Evolutionary conservation across 495 filamentous ascomycete species (phyloP).

Genomic region (Durotheca rogersii): DNA sequence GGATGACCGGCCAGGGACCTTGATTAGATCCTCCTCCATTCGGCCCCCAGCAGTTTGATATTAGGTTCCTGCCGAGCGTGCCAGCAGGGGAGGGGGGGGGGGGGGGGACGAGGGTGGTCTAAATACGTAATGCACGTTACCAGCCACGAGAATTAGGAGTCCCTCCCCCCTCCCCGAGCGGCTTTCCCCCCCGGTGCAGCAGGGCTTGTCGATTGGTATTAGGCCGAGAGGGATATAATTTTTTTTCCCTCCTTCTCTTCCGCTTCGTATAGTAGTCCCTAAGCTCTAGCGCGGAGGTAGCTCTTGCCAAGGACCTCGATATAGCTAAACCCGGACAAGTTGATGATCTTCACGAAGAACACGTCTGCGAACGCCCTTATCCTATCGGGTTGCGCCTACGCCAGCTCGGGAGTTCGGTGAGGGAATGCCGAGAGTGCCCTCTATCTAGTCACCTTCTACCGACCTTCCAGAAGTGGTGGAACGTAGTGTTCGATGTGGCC

Average conservation of each 20-base stretch:
- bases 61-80: constrained; percentile 16
- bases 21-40: constrained; percentile 25
- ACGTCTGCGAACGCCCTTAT: constrained; percentile 26
- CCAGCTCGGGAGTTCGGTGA: constrained; percentile 40
- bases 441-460: constrained; percentile 36
- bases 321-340: constrained; percentile 17
- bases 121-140: constrained; percentile 14
- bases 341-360: constrained; percentile 22
- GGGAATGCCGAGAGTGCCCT: constrained; percentile 33
- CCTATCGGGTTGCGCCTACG: constrained; percentile 26
- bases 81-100: constrained; percentile 3
- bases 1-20: constrained; percentile 24
- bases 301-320: constrained; percentile 25
- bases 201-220: constrained; percentile 22
- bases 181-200: constrained; percentile 17
- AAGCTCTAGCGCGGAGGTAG: constrained; percentile 26
- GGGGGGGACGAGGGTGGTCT: no score
- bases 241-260: constrained; percentile 25
- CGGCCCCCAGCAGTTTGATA: constrained; percentile 24
- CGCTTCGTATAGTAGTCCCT: no score
- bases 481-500: constrained; percentile 25
- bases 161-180: constrained; percentile 26
- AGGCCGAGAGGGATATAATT: constrained; percentile 24
- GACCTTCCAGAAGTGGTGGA: constrained; percentile 39
- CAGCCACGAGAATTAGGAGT: constrained; percentile 9